Conservation (phyloP, 768 basidiomycete genomes). For the Rhizopogon rudus region DNA sequence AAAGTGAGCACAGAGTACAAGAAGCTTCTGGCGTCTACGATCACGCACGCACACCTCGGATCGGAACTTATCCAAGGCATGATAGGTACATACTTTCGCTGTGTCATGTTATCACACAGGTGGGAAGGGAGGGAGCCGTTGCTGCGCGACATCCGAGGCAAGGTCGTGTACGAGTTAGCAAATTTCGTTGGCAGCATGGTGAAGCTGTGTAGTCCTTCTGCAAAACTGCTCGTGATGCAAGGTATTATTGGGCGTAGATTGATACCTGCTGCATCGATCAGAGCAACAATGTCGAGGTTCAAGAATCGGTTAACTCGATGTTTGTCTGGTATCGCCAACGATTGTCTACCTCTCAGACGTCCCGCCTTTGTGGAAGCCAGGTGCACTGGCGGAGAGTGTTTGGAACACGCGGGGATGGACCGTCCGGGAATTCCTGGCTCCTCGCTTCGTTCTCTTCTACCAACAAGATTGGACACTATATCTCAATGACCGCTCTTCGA, state of each 20-base stretch:
- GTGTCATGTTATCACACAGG: no score
- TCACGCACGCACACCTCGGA: background rate
- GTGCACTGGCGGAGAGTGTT: background rate
- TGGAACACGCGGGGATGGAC: constrained; percentile 13
- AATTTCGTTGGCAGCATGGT: background rate
- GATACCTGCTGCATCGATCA: no score
- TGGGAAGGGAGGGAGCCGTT: background rate
- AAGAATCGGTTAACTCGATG: no score
- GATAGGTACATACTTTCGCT: background rate
- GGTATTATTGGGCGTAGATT: no score
- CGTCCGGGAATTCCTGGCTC: constrained; percentile 4
- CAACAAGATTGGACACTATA: background rate
- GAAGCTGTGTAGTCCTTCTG: no score
- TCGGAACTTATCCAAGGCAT: no score
- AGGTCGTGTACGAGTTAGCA: background rate
- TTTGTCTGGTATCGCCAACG: no score
- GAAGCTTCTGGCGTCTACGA: background rate
- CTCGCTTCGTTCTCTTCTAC: background rate
- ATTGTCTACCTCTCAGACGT: no score
- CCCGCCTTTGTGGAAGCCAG: no score
- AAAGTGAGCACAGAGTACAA: background rate
- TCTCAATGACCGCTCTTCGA: background rate
- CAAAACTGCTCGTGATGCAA: no score
- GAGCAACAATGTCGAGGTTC: no score
- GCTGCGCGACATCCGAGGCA: background rate